Evolutionary conservation across 108 stramenopile species (phyloP).

Genomic region (Schizochytrium sp.): DNA sequence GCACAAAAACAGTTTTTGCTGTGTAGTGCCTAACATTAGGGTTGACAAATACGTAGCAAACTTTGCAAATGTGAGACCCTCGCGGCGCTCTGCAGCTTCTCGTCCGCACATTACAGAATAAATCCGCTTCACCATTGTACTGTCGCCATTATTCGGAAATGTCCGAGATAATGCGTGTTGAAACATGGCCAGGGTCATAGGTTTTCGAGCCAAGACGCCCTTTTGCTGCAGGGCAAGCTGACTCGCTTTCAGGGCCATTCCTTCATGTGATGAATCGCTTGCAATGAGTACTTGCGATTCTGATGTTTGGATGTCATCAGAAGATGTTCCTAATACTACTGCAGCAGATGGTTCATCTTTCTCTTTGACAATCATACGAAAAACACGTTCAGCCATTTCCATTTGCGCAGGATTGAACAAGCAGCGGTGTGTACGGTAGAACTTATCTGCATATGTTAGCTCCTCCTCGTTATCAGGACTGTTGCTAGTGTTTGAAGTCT

Average conservation of each 20-base stretch:
- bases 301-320: too few relatives aligned
- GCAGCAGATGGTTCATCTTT: not conserved
- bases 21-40: conserved; percentile 38
- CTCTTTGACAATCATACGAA: not conserved
- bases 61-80: conserved; percentile 53
- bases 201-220: conserved; percentile 17
- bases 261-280: not conserved
- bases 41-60: conserved; percentile 37
- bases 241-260: not conserved
- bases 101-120: conserved; percentile 44
- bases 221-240: conserved; percentile 53
- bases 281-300: too few relatives aligned
- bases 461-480: not conserved
- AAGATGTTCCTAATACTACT: too few relatives aligned
- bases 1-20: conserved; percentile 43
- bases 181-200: not conserved
- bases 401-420: conserved; percentile 26
- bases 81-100: not conserved
- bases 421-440: conserved; percentile 40
- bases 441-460: conserved; percentile 24
- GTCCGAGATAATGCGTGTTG: not conserved
- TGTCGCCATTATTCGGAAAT: not conserved
- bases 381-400: conserved; percentile 31
- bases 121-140: conserved; percentile 3
- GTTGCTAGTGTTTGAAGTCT: not conserved